Base-by-base conservation (phyloP, 192 early-diverging fungal species). In the Kappamyces sp. region DNA sequence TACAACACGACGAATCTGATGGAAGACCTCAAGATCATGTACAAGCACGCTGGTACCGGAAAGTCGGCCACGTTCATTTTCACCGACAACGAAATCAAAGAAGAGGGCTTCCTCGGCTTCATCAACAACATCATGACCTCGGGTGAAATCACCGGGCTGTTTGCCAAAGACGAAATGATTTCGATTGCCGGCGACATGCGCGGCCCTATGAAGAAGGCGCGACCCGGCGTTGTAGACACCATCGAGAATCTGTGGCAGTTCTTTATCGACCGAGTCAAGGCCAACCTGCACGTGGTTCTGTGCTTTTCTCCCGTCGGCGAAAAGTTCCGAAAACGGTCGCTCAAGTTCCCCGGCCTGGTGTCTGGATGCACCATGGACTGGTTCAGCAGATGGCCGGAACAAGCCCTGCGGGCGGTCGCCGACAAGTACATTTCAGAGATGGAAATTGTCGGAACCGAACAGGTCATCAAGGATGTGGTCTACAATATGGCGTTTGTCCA, bases 11-110 rank as follows among this genome's bases (percentile, higher is more conserved):
- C 70, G n/a, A 84, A 84, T 49, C 63, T 84, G 61, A 82, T 84
- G 81, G 81, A 84, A 73, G 81, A 84, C 51, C 66, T 84, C 34
- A 84, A 84, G 60, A 70, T 79, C 59, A 83, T 84, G 80, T 84
- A 79, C 70, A 83, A 83, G 50, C 57, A 80, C 43, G 79, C 81
- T 3, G 81, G 81, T 15, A 75, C 79, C 2, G 81, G 78, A 11
- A 80, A 77, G 42, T 75, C 77, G 2, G 62, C 83, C 38, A 83
- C 79, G 0, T 84, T 84, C 45, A 79, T 84, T 33, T 83, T 84
- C 51, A 84, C 81, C 30, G 81, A 83, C 66, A 83, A 83, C 53
- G 81, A 84, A 61, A 66, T 84, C 55, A 84, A 84, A 54, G 81
- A 84, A 54, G 81, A 84, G 60, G 69, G 62, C 15, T 84, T 84